Conservation (phyloP, 202 grass and related monocot species). For the Thinopyrum obtusiflorum region DNA sequence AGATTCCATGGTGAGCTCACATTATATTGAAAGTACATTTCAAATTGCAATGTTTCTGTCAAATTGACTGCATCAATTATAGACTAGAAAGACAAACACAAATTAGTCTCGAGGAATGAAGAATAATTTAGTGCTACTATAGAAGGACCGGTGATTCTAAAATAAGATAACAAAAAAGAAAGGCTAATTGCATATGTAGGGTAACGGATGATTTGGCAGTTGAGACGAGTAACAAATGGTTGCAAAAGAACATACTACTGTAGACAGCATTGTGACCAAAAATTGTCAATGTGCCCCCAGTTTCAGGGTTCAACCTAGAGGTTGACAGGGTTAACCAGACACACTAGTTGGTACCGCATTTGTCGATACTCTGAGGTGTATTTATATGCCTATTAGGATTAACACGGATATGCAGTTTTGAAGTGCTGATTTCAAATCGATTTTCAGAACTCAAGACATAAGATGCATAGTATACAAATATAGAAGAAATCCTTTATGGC, state of each 20-base stretch:
- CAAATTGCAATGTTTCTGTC: neutral
- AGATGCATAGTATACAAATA: neutral
- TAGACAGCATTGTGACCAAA: neutral
- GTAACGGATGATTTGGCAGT: neutral
- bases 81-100: neutral
- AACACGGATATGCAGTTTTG: neutral
- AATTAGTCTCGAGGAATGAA: neutral
- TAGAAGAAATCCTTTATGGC: neutral
- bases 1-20: neutral
- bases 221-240: neutral
- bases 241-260: neutral
- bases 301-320: conserved; percentile 12
- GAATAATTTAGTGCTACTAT: neutral
- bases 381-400: neutral
- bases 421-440: neutral
- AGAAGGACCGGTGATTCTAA: neutral
- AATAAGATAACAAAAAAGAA: neutral
- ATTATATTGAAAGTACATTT: neutral
- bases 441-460: neutral
- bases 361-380: neutral
- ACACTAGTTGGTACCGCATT: neutral
- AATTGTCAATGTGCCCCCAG: neutral
- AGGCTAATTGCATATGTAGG: neutral
- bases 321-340: neutral
- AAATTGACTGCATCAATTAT: neutral